Evolutionary conservation across 2,329 filamentous ascomycete genomes (phyloP).

Genomic region (Talaromyces sp.): DNA sequence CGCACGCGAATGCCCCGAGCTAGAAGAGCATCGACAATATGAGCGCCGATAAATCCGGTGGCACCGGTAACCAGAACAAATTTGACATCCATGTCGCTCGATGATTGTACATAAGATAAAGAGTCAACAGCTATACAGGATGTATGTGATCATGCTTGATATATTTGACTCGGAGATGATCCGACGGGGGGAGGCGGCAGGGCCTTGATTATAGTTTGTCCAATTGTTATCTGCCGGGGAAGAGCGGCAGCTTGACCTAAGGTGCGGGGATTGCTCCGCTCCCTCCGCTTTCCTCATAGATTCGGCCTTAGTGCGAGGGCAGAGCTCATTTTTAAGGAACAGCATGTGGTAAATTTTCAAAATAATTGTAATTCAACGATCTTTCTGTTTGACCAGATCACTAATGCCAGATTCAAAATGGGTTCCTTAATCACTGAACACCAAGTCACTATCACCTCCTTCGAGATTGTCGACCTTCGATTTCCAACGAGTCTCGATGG

Average conservation of each 20-base stretch:
- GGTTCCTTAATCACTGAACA: conserved; percentile 1
- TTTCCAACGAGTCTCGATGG: conserved; percentile 17
- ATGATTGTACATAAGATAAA: neutral
- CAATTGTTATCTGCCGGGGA: neutral
- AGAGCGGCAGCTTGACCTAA: neutral
- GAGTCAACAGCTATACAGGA: neutral
- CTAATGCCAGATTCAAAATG: neutral
- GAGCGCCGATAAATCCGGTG: conserved; percentile 30
- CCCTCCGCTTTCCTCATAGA: neutral
- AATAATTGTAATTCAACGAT: neutral
- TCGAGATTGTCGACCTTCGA: conserved; percentile 76
- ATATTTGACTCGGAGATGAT: conserved; percentile 5
- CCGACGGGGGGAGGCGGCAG: conserved; percentile 10
- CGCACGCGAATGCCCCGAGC: conserved; percentile 19
- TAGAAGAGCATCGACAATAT: conserved; percentile 23
- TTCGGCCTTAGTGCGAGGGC: neutral
- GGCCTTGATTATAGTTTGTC: neutral
- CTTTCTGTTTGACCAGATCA: neutral
- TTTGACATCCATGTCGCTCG: conserved; percentile 2
- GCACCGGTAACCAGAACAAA: conserved; percentile 26
- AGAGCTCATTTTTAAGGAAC: neutral
- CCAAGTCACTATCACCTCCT: conserved; percentile 86
- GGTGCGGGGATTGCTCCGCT: neutral
- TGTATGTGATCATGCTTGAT: neutral
- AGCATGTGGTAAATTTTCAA: neutral